Percentiles rank a stretch among this genome's conserved stretches.
These are phyloP conservation scores for Aspergillus sclerotioniger DNA, from an alignment of 495 filamentous ascomycete genomes.

Conservation along the genomic window DNA sequence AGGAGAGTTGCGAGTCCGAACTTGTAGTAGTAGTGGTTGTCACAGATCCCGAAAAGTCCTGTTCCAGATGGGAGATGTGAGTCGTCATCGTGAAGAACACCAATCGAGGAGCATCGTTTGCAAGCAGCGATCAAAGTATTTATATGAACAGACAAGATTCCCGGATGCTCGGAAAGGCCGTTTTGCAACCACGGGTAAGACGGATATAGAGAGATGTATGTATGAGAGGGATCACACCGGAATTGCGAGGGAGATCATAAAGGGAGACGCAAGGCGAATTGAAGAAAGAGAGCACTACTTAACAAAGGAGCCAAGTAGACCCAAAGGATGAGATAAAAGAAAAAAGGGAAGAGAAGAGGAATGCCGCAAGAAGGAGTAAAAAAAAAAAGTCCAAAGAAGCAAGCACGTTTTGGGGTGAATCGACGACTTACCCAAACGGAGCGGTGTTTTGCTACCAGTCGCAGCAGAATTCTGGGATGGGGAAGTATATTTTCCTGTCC, in stretches of 20 bases:
- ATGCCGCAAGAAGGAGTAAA: neutral
- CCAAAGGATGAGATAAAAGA: neutral
- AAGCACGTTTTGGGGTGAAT: neutral
- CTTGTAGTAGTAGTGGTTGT: slow-evolving; percentile 16
- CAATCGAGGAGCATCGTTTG: slow-evolving; percentile 22
- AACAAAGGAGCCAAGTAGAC: slow-evolving; percentile 1
- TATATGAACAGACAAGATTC: neutral
- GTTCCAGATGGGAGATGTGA: slow-evolving; percentile 33
- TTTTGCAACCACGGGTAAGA: neutral
- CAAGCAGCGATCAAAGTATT: slow-evolving; percentile 2
- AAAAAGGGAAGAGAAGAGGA: slow-evolving; percentile 5
- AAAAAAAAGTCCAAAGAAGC: neutral
- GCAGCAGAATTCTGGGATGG: neutral
- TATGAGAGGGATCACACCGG: neutral
- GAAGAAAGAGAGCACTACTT: neutral
- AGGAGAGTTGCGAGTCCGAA: slow-evolving; percentile 23
- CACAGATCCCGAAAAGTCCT: slow-evolving; percentile 27
- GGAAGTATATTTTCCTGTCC: slow-evolving; percentile 2
- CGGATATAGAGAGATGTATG: neutral
- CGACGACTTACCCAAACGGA: neutral
- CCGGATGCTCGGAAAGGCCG: neutral
- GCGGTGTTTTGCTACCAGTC: neutral
- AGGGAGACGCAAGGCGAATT: neutral
- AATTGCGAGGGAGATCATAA: neutral
- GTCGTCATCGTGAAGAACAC: slow-evolving; percentile 30